Base-by-base conservation (phyloP, 805 yeast genomes). In the Blastobotrys parvus region DNA sequence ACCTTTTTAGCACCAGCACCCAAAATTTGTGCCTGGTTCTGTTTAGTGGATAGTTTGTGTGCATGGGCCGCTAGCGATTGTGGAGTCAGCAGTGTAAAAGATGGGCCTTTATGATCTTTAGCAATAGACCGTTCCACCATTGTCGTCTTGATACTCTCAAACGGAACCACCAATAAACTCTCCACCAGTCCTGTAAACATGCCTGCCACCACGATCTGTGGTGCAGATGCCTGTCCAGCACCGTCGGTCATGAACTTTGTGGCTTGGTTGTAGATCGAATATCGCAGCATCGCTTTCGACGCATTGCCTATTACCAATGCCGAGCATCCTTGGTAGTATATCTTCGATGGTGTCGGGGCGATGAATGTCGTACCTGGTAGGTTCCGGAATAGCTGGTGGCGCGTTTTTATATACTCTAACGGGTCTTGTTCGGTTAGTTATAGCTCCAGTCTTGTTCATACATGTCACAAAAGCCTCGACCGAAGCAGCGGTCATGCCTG, bases 131-230 rank as follows among this genome's bases (percentile, higher is more conserved):
- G 32, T 36, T 55, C 54, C 18, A 55, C 51, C 58, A 55, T 55
- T 4, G 58, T 53, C 20, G 53, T 50, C 31, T 55, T 55, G 17
- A 55, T 51, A 38, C 63, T 84, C 57, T 90, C 98, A 59, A 90
- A 89, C 0, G 97, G 98, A 16, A 92, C 83, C 18, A 90, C 77
- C 22, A 59, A 44, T 27, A 88, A 49, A 2, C 94, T 79, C 60
- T 92, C 97, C 35, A 80, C 65, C 45, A 82, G 70, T 2, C 95
- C 97, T 3, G 95, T 83, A 67, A 86, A 74, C 49, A 75, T 53
- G 7, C 94, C 95, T 3, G 96, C 95, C 45, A 83, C 78, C 5
- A 86, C 83, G 33, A 86, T 72, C 53, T 87, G 71, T 7, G 94
- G 90, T 1, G 94, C 94, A 5, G 80, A 71, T 2, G 86, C 71